These are phyloP conservation scores for Lasiodiplodia sp. DNA, from an alignment of 2,329 filamentous ascomycete genomes.

Conservation along the genomic window DNA sequence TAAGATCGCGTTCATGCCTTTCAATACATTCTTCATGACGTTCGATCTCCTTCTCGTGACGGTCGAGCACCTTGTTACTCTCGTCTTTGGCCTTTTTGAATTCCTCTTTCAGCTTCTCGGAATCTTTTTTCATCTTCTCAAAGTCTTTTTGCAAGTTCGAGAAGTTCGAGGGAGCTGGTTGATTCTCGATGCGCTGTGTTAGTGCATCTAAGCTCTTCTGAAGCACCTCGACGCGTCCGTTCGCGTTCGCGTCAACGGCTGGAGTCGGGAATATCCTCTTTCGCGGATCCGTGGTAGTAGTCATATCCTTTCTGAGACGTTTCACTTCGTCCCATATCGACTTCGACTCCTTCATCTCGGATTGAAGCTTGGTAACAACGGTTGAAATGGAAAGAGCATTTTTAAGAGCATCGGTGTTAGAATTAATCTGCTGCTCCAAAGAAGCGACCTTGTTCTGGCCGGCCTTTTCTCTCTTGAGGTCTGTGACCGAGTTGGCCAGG, in stretches of 20 bases:
- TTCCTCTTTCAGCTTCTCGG: neutral
- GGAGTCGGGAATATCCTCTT: neutral
- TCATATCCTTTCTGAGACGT: neutral
- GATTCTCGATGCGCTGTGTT: neutral
- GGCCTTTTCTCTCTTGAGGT: neutral
- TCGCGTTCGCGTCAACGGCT: neutral
- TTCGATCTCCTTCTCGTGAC: neutral
- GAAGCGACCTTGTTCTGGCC: neutral
- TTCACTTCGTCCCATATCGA: neutral
- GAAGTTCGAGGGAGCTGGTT: neutral
- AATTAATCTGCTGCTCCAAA: neutral
- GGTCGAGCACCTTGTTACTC: neutral
- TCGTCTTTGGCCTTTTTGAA: neutral
- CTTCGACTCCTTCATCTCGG: neutral
- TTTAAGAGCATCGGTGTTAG: neutral
- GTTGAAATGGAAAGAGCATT: neutral
- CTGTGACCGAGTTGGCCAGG: neutral
- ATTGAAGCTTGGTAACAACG: neutral
- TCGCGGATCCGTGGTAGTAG: neutral
- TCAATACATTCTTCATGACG: neutral
- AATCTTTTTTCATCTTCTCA: neutral
- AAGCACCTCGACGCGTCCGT: neutral
- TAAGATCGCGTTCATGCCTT: conserved; percentile 3
- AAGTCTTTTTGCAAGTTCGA: neutral
- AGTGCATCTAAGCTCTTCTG: neutral